A percentile compares a stretch with the other conserved stretches of the same genome.
Conservation (phyloP, 345 rosid species). For the Brassica carinata region DNA sequence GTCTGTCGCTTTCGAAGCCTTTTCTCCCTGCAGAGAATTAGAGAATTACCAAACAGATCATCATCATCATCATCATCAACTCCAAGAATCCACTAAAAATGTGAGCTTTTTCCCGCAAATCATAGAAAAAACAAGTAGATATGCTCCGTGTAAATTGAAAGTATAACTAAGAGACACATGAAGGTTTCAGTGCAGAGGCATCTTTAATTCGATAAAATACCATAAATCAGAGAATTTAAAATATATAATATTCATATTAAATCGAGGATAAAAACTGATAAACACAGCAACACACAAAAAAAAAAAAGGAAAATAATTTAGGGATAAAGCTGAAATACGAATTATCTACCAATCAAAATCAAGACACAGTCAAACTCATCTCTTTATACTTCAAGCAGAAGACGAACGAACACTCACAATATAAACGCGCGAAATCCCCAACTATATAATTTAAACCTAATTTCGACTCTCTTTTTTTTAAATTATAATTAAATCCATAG, state of each 20-base stretch:
- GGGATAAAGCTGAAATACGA: slow-evolving; percentile 41
- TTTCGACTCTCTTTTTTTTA: not conserved
- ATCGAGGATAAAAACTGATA: slow-evolving; percentile 37
- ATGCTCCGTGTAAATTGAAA: slow-evolving; percentile 34
- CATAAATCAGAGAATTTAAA: slow-evolving; percentile 37
- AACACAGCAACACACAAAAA: slow-evolving; percentile 28
- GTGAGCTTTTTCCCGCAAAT: slow-evolving; percentile 11
- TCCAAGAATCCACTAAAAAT: slow-evolving; percentile 28
- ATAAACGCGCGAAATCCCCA: slow-evolving; percentile 60
- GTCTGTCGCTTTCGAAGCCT: slow-evolving; percentile 84
- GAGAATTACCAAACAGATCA: slow-evolving; percentile 35
- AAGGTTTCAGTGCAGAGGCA: slow-evolving; percentile 44
- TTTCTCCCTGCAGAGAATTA: slow-evolving; percentile 68
- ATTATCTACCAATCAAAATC: slow-evolving; percentile 24
- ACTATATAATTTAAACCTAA: slow-evolving; percentile 23
- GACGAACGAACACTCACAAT: slow-evolving; percentile 18
- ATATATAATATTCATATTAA: slow-evolving; percentile 34
- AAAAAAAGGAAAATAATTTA: slow-evolving; percentile 10
- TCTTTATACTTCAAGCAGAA: slow-evolving; percentile 41
- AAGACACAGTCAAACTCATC: slow-evolving; percentile 62
- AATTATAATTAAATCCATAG: not conserved
- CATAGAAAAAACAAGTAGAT: slow-evolving; percentile 1
- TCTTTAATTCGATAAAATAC: slow-evolving; percentile 46
- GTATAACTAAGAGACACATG: slow-evolving; percentile 40
- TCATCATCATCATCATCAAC: slow-evolving; percentile 30